Conservation (phyloP, 768 basidiomycete species). For the Tricholoma sp. region DNA sequence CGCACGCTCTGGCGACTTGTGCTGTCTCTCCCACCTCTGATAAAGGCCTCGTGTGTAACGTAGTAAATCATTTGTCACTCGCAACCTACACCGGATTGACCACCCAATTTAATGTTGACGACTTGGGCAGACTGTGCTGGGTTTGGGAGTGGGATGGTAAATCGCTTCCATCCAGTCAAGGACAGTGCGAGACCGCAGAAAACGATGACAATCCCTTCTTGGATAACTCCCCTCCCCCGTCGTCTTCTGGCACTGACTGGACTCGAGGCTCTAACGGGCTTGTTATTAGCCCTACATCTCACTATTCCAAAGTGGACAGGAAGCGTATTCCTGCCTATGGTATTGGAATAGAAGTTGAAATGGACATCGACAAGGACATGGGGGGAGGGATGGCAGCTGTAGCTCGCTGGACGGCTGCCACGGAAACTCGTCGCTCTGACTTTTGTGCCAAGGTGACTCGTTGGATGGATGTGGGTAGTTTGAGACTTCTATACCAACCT, state of each 20-base stretch:
- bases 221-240: slow-evolving; percentile 21
- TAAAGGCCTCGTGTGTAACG: slow-evolving; percentile 70
- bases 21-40: slow-evolving; percentile 73
- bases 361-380: slow-evolving; percentile 79
- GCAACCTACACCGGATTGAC: slow-evolving; percentile 63
- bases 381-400: slow-evolving; percentile 83
- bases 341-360: slow-evolving; percentile 82
- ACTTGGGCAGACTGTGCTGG: slow-evolving; percentile 77
- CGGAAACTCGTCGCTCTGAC: slow-evolving; percentile 54
- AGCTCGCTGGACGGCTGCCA: slow-evolving; percentile 76
- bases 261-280: slow-evolving; percentile 77
- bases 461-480: slow-evolving; percentile 55
- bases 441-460: slow-evolving; percentile 54
- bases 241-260: slow-evolving; percentile 55
- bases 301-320: slow-evolving; percentile 59
- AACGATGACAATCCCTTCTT: slow-evolving; percentile 76
- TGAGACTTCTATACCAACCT: background rate
- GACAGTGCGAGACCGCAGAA: slow-evolving; percentile 11
- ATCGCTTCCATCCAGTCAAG: slow-evolving; percentile 24
- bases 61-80: slow-evolving; percentile 72
- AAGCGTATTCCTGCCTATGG: slow-evolving; percentile 78
- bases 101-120: slow-evolving; percentile 59
- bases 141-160: slow-evolving; percentile 83
- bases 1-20: slow-evolving; percentile 79
- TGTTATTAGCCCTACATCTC: slow-evolving; percentile 64